A percentile compares a stretch with the other conserved stretches of the same genome.
phyloP scores from a whole-genome alignment of 1,284 basidiomycete genomes.

The Boletus semigastroideus region DNA sequence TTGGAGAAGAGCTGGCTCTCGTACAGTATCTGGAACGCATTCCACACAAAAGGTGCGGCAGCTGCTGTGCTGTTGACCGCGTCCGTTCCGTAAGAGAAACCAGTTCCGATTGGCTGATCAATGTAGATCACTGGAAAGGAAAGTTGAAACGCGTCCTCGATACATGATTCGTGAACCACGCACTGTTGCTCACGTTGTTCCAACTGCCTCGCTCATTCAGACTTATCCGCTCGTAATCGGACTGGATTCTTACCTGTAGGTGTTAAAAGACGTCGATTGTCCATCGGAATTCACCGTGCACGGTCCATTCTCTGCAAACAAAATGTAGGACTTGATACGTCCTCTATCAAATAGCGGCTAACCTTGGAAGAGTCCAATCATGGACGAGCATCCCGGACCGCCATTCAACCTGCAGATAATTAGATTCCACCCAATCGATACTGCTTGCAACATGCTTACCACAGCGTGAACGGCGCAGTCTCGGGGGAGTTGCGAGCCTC shows the following conservation, averaged over 20 bases:
- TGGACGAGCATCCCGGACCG: constrained; percentile 41
- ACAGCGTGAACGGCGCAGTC: constrained; percentile 65
- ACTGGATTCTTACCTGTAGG: constrained; percentile 25
- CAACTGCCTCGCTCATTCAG: constrained; percentile 42
- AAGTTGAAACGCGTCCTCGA: neutral
- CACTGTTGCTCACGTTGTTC: constrained; percentile 71
- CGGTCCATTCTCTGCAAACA: constrained; percentile 28
- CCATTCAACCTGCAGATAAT: constrained; percentile 34
- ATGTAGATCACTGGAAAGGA: constrained; percentile 61
- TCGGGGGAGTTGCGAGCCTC: constrained; percentile 58
- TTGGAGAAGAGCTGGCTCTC: constrained; percentile 59
- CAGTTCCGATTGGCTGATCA: constrained; percentile 72
- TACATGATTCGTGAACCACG: neutral
- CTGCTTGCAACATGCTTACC: constrained; percentile 38
- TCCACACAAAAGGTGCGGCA: constrained; percentile 53
- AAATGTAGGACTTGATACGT: neutral
- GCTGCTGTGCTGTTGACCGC: constrained; percentile 54
- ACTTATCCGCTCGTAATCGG: neutral
- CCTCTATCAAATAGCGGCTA: neutral
- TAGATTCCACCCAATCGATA: constrained; percentile 21
- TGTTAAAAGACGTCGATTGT: constrained; percentile 28
- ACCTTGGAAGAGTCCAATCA: constrained; percentile 47
- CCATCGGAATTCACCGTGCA: constrained; percentile 29
- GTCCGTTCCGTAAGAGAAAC: constrained; percentile 60
- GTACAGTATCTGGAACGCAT: constrained; percentile 66